phyloP scores from a whole-genome alignment of 129 eudicot genomes.

The Pulicaria dysenterica region DNA sequence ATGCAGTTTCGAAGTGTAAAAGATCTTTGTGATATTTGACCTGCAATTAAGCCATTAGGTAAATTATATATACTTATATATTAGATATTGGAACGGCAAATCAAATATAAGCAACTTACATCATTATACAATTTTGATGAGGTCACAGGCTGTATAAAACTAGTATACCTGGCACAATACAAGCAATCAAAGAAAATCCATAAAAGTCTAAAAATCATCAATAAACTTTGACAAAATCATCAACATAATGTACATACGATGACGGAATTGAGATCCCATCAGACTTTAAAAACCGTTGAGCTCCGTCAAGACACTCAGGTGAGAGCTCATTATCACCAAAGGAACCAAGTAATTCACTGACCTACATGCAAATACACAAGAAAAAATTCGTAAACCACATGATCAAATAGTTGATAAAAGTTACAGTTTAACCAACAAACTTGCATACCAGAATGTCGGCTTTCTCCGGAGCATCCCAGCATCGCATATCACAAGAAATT shows the following conservation, averaged over 20 bases:
- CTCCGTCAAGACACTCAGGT: constrained; percentile 99
- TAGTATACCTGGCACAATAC: constrained; percentile 69
- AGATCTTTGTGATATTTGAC: constrained; percentile 88
- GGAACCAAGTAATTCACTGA: constrained; percentile 95
- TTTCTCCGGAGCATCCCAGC: constrained; percentile 95
- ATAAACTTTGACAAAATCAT: constrained; percentile 6
- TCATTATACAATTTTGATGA: constrained; percentile 81
- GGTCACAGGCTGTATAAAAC: constrained; percentile 90
- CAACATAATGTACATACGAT: constrained; percentile 56
- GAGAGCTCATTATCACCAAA: constrained; percentile 98
- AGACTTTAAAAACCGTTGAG: constrained; percentile 82
- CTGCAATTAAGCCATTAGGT: constrained; percentile 38
- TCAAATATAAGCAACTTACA: constrained; percentile 39
- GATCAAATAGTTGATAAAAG: constrained; percentile 2
- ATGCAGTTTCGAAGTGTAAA: constrained; percentile 91
- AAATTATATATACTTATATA: not conserved
- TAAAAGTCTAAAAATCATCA: not conserved
- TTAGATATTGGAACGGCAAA: not conserved
- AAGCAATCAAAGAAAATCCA: constrained; percentile 1
- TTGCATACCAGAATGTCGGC: constrained; percentile 87
- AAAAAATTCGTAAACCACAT: not conserved
- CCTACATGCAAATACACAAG: constrained; percentile 44
- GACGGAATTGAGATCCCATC: constrained; percentile 98
- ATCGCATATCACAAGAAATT: constrained; percentile 91
- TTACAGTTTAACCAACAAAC: not conserved